phyloP scores from a whole-genome alignment of 495 filamentous ascomycete species.

The Penicillium desertorum region DNA sequence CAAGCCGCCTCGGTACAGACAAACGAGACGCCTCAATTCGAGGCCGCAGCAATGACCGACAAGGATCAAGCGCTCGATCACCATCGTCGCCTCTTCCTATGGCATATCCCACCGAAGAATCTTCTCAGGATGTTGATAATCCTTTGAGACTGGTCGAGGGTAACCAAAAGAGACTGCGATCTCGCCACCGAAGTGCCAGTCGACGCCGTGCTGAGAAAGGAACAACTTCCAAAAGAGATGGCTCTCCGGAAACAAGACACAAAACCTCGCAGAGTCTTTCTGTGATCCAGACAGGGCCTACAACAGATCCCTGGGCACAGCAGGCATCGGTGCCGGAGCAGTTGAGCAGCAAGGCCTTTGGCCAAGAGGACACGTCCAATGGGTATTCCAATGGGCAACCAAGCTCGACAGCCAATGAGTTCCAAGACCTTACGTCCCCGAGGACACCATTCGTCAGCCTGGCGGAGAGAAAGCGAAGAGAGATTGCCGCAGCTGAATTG shows the following conservation, averaged over 20 bases:
- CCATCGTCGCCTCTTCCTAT: constrained; percentile 81
- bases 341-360: constrained; percentile 25
- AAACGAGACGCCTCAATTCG: constrained; percentile 40
- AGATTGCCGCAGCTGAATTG: constrained; percentile 78
- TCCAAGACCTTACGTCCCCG: constrained; percentile 24
- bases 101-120: constrained; percentile 39
- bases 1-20: constrained; percentile 50
- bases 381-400: constrained; percentile 12
- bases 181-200: constrained; percentile 54
- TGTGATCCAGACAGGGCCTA: constrained; percentile 37
- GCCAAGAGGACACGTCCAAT: constrained; percentile 21
- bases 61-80: constrained; percentile 61
- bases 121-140: constrained; percentile 50
- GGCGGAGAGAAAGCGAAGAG: constrained; percentile 57
- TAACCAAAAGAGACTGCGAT: constrained; percentile 61
- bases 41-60: constrained; percentile 56
- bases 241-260: constrained; percentile 47
- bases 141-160: constrained; percentile 60
- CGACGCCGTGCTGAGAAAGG: constrained; percentile 49
- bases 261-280: constrained; percentile 34
- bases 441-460: constrained; percentile 32
- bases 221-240: constrained; percentile 45
- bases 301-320: constrained; percentile 3
- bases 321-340: constrained; percentile 8
- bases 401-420: constrained; percentile 21